These are phyloP conservation scores for Picea glauca DNA, from an alignment of 75 land plant genomes.

Conservation along the genomic window DNA sequence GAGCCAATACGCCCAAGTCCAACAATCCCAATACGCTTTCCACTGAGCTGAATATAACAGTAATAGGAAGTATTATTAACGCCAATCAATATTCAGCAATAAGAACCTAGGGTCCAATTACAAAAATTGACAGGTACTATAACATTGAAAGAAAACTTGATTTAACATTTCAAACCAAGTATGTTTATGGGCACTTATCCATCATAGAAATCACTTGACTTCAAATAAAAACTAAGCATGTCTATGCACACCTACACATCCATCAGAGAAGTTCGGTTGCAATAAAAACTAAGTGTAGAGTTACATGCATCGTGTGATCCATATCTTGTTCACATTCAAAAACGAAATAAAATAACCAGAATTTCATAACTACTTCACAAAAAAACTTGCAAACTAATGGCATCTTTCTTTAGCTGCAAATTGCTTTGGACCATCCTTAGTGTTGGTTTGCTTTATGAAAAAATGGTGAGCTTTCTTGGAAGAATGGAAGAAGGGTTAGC, in stretches of 20 bases:
- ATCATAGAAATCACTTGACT: no score
- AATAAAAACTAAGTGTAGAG: background rate
- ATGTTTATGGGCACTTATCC: no score
- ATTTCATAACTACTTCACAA: background rate
- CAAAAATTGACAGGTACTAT: background rate
- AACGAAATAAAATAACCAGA: background rate
- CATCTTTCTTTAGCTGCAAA: background rate
- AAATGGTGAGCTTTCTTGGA: background rate
- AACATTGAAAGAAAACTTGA: background rate
- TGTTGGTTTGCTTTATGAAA: background rate
- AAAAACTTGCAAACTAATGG: background rate
- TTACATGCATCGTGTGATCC: background rate
- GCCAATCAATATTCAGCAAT: background rate
- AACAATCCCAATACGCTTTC: constrained; percentile 85
- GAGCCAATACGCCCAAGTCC: constrained; percentile 90
- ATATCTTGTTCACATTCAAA: background rate
- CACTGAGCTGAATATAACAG: constrained; percentile 68
- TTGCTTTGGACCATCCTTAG: background rate
- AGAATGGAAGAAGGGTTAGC: background rate
- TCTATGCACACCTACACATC: background rate
- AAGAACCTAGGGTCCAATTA: background rate
- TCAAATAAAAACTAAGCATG: no score
- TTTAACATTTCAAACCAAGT: no score
- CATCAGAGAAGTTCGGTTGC: background rate
- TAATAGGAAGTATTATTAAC: background rate